Conservation (phyloP, 2,329 filamentous ascomycete genomes). For the Xylariaceae sp. region DNA sequence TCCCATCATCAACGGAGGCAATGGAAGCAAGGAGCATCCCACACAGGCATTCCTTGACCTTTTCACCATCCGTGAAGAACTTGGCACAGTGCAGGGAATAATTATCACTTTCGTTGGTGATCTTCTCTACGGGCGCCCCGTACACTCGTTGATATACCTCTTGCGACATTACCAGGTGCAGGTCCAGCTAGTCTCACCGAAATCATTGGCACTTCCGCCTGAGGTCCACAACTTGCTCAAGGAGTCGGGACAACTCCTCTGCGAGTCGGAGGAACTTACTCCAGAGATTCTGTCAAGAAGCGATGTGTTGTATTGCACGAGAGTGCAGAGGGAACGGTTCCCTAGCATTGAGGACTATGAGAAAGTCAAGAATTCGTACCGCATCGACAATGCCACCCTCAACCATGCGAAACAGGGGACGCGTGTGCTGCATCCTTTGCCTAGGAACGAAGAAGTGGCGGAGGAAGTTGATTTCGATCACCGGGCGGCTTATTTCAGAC, state of each 20-base stretch:
- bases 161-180: slow-evolving; percentile 94
- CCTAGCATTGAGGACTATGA: slow-evolving; percentile 80
- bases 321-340: slow-evolving; percentile 96
- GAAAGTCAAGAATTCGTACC: slow-evolving; percentile 81
- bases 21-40: slow-evolving; percentile 93
- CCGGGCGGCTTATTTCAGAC: slow-evolving; percentile 95
- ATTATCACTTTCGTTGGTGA: slow-evolving; percentile 97
- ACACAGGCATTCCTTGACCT: slow-evolving; percentile 97
- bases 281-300: slow-evolving; percentile 83
- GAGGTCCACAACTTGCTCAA: slow-evolving; percentile 74
- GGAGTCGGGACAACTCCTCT: slow-evolving; percentile 73
- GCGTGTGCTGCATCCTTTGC: slow-evolving; percentile 94
- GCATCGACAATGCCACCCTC: slow-evolving; percentile 87
- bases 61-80: slow-evolving; percentile 96
- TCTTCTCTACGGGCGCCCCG: slow-evolving; percentile 87
- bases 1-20: slow-evolving; percentile 95
- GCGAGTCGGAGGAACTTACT: slow-evolving; percentile 77
- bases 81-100: slow-evolving; percentile 91
- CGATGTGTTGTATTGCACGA: slow-evolving; percentile 95
- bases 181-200: slow-evolving; percentile 87
- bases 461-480: slow-evolving; percentile 98
- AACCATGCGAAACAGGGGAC: slow-evolving; percentile 91
- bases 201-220: slow-evolving; percentile 73
- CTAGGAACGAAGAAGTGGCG: slow-evolving; percentile 88
- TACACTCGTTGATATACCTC: slow-evolving; percentile 92